These are phyloP conservation scores for Phaffia australis DNA, from an alignment of 768 basidiomycete species.

Conservation along the genomic window DNA sequence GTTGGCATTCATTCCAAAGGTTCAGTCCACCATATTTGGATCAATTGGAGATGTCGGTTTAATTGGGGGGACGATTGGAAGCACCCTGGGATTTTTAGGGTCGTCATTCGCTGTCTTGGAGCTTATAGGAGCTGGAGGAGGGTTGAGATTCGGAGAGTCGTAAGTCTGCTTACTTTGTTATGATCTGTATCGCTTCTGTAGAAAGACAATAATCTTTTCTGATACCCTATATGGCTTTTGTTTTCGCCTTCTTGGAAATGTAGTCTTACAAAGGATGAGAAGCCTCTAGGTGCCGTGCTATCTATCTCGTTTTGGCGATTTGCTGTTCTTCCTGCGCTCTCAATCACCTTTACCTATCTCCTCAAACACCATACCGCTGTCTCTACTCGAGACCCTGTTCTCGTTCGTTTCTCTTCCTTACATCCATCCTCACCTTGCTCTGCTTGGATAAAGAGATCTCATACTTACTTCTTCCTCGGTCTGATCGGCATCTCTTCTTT, in stretches of 20 bases:
- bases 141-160: slow-evolving; percentile 15
- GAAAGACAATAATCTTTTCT: not conserved
- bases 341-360: not conserved
- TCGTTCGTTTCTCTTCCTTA: slow-evolving; percentile 1
- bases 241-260: not conserved
- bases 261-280: slow-evolving; percentile 11
- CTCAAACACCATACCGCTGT: not conserved
- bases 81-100: slow-evolving; percentile 10
- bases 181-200: not conserved
- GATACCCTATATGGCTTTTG: not conserved
- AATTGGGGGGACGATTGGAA: slow-evolving; percentile 21
- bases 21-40: slow-evolving; percentile 17
- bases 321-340: slow-evolving; percentile 15
- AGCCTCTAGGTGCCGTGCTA: slow-evolving; percentile 21
- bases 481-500: not conserved
- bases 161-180: not conserved
- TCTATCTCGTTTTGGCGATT: slow-evolving; percentile 22
- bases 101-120: slow-evolving; percentile 10
- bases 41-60: not conserved
- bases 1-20: slow-evolving; percentile 8
- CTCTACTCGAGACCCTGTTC: slow-evolving; percentile 6
- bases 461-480: not conserved
- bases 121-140: slow-evolving; percentile 17
- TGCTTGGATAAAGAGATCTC: not conserved
- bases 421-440: not conserved